Evolutionary conservation across 1,284 basidiomycete genomes (phyloP), one percentile per base, ranked within the genome.

Genomic region (Erythrobasidium hasegawianum): DNA sequence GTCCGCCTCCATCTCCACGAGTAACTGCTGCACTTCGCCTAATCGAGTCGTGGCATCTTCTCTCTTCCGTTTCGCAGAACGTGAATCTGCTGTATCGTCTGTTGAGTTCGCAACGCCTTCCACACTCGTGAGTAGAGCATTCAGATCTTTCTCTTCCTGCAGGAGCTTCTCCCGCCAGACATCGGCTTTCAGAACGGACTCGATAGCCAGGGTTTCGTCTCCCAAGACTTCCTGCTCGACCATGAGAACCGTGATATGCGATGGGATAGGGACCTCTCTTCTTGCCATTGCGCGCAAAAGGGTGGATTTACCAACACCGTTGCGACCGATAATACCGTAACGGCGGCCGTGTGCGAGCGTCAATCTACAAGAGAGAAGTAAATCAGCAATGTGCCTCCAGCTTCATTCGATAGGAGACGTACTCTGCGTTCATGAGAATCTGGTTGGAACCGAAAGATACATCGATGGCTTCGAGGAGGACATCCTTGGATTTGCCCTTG

Each of bases 151-250:
- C 77, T 97, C 91, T 75, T 97, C 90, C 67, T 85, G 86, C 56
- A 95, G 79, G 14, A 95, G 81, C 71, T 90, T 88, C 75, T 94
- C 91, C 74, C 93, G 83, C 91, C 94, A 96, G 43, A 97, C 93
- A 76, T 97, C 93, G 33, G 94, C 93, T 79, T 94, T 92, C 54
- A 98, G 83, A 10, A 99, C 95, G 1, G 93, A 93, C 33, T 96
- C 89, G 56, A 98, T 81, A 0, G 96, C 96, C 0, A 81, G 80
- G 0, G 93, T 97, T 71, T 95, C 92, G 77, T 98, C 96, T 38
- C 96, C 96, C 78, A 71, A 93, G 68, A 89, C 89, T 79, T 99
- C 96, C 80, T 99, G 96, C 77, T 99, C 96, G 69, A 99, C 96
- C 75, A 98, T 96, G 33, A 98, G 82, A 69, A 99, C 94, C 1